phyloP scores from a whole-genome alignment of 1,284 basidiomycete genomes.

The Hymenochaete sp. region DNA sequence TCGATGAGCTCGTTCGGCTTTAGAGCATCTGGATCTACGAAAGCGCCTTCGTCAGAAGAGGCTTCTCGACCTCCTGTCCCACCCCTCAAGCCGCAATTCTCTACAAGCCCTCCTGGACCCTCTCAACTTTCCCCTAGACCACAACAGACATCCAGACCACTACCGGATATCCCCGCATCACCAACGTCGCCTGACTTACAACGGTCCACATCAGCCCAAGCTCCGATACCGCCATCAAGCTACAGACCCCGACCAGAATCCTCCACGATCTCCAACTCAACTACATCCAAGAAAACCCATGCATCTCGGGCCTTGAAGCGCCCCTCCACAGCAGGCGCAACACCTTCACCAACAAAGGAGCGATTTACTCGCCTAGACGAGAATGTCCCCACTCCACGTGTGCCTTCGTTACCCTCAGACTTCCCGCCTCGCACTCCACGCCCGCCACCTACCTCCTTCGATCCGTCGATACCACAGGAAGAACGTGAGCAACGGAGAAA shows the following conservation, averaged over 20 bases:
- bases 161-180: slow-evolving; percentile 2
- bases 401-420: slow-evolving; percentile 2
- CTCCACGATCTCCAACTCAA: neutral
- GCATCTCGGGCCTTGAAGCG: slow-evolving; percentile 7
- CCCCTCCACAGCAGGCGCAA: slow-evolving; percentile 13
- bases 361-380: slow-evolving; percentile 5
- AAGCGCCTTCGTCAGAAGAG: slow-evolving; percentile 5
- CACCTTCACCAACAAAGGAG: neutral
- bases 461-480: slow-evolving; percentile 1
- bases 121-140: neutral
- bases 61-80: neutral
- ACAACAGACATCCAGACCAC: neutral
- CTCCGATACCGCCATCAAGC: slow-evolving; percentile 4
- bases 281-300: neutral
- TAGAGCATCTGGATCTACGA: slow-evolving; percentile 12
- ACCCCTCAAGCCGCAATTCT: neutral
- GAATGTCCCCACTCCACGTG: slow-evolving; percentile 1
- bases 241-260: slow-evolving; percentile 15
- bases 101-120: neutral
- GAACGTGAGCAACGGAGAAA: slow-evolving; percentile 8
- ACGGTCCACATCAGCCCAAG: neutral
- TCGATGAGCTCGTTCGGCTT: neutral
- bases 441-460: neutral
- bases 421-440: slow-evolving; percentile 1
- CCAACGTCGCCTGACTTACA: neutral